Evolutionary conservation across 192 early-diverging fungal genomes (phyloP).

Genomic region (Coemansia sp.): DNA sequence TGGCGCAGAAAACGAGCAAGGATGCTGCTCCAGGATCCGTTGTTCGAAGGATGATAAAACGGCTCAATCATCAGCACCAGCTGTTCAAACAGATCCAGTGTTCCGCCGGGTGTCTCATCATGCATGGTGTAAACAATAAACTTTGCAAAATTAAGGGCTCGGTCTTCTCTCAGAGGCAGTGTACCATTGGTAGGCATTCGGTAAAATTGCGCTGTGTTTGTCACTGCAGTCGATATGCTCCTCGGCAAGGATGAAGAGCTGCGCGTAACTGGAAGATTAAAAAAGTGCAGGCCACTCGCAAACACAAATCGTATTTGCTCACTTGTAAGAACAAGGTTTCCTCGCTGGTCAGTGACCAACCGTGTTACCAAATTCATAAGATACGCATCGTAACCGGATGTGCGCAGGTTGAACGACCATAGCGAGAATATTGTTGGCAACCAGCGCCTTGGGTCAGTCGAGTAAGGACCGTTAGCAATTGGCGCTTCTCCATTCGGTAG

Average conservation of each 20-base stretch:
- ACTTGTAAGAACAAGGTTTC: slow-evolving; percentile 29
- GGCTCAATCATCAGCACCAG: slow-evolving; percentile 85
- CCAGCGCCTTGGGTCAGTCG: slow-evolving; percentile 59
- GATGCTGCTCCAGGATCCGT: slow-evolving; percentile 75
- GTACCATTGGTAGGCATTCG: slow-evolving; percentile 30
- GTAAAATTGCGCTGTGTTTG: slow-evolving; percentile 35
- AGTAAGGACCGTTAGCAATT: slow-evolving; percentile 13
- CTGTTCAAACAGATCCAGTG: slow-evolving; percentile 64
- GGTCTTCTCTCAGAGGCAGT: slow-evolving; percentile 46
- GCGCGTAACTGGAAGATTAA: slow-evolving; percentile 40
- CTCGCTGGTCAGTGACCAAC: slow-evolving; percentile 58
- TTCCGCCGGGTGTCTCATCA: slow-evolving; percentile 54
- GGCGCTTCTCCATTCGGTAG: slow-evolving; percentile 1
- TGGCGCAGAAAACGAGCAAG: slow-evolving; percentile 71
- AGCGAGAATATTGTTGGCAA: slow-evolving; percentile 81
- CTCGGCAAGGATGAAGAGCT: slow-evolving; percentile 22
- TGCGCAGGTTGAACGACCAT: slow-evolving; percentile 71
- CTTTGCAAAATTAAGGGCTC: slow-evolving; percentile 60
- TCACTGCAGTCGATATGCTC: slow-evolving; percentile 14
- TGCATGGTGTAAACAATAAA: slow-evolving; percentile 80
- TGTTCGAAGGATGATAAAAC: slow-evolving; percentile 91
- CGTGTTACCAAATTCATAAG: slow-evolving; percentile 71
- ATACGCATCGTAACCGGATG: slow-evolving; percentile 62
- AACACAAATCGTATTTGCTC: slow-evolving; percentile 51
- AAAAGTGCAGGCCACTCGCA: slow-evolving; percentile 51